These are phyloP conservation scores for Daldinia eschscholtzii DNA, from an alignment of 2,329 filamentous ascomycete species.

Conservation along the genomic window DNA sequence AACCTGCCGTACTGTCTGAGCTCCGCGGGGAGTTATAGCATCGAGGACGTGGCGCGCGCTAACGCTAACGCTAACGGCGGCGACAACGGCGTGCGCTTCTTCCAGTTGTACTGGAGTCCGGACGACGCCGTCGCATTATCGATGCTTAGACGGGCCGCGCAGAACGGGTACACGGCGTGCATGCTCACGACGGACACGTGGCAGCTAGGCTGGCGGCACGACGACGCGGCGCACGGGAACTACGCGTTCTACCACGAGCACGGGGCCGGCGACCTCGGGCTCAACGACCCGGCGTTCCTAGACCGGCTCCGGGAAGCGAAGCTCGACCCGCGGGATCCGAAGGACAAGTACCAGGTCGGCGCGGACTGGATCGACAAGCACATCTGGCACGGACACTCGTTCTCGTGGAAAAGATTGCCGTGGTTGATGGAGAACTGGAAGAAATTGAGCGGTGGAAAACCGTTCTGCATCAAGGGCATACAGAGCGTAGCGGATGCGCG, in stretches of 20 bases:
- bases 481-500: slow-evolving; percentile 70
- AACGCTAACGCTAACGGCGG: slow-evolving; percentile 68
- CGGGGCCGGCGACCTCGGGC: slow-evolving; percentile 67
- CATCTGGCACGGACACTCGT: slow-evolving; percentile 73
- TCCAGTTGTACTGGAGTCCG: slow-evolving; percentile 74
- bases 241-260: slow-evolving; percentile 73
- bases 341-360: slow-evolving; percentile 62
- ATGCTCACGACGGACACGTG: slow-evolving; percentile 74
- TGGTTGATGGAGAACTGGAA: slow-evolving; percentile 73
- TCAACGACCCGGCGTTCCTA: slow-evolving; percentile 71
- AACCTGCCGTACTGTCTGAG: slow-evolving; percentile 70
- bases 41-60: slow-evolving; percentile 69
- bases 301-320: slow-evolving; percentile 62
- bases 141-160: slow-evolving; percentile 66
- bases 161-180: slow-evolving; percentile 67
- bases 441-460: slow-evolving; percentile 67
- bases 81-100: slow-evolving; percentile 62
- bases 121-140: slow-evolving; percentile 70
- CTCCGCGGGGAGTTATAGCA: slow-evolving; percentile 67
- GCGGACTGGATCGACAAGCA: slow-evolving; percentile 72
- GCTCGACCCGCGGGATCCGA: slow-evolving; percentile 65
- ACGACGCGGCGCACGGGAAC: slow-evolving; percentile 68
- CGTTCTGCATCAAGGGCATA: slow-evolving; percentile 73
- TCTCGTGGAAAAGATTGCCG: slow-evolving; percentile 72
- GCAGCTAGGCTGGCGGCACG: slow-evolving; percentile 72